Percentiles rank a stretch among this genome's conserved stretches.
These are phyloP conservation scores for Colletotrichum sp. DNA, from an alignment of 2,329 filamentous ascomycete species.

Conservation along the genomic window DNA sequence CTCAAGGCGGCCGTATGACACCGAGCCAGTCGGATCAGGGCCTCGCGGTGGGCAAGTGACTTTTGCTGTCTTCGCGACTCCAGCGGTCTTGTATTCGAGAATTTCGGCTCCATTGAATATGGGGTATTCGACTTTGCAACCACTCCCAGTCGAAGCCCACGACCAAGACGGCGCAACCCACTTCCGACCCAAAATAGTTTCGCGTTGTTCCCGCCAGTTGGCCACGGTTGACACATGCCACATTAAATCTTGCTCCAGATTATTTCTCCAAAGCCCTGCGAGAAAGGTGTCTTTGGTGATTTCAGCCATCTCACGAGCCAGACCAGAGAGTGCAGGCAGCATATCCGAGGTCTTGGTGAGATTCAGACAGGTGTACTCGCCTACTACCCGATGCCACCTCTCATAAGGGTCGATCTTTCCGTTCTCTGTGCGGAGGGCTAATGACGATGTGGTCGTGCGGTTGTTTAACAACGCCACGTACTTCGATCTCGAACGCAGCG, in stretches of 20 bases:
- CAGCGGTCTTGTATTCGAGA: background rate
- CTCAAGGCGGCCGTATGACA: background rate
- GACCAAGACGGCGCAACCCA: conserved; percentile 6
- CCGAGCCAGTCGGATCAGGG: background rate
- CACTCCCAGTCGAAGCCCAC: background rate
- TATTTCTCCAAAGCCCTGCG: background rate
- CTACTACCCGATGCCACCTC: background rate
- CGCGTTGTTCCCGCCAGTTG: background rate
- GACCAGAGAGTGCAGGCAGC: background rate
- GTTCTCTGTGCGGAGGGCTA: background rate
- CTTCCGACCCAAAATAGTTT: background rate
- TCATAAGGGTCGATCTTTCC: background rate
- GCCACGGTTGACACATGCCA: background rate
- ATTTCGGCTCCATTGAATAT: background rate
- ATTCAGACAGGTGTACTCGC: background rate
- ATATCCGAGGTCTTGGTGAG: background rate
- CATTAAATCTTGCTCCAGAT: background rate
- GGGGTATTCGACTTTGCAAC: background rate
- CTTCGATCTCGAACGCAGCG: background rate
- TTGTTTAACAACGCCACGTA: background rate
- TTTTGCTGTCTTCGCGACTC: background rate
- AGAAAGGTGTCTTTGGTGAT: background rate
- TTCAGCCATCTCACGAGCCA: background rate
- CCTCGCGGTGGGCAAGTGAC: background rate
- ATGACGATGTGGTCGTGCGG: background rate